Evolutionary conservation across 345 rosid genomes (phyloP).

Genomic region (Pseudoturritis turrita): DNA sequence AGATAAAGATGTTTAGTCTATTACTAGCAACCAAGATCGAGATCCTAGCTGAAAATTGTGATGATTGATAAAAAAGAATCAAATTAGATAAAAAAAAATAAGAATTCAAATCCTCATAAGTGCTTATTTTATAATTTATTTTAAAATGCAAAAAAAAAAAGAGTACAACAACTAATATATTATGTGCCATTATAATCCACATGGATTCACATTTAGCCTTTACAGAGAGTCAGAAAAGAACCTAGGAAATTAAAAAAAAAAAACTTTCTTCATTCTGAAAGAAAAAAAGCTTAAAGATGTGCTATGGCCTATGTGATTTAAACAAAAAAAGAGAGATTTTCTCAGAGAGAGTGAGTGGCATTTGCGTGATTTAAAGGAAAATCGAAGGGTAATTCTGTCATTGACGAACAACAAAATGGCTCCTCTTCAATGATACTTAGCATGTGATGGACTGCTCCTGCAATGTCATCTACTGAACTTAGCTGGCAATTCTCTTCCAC

Average conservation of each 20-base stretch:
- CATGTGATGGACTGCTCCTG: slow-evolving; percentile 81
- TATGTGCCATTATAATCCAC: slow-evolving; percentile 2
- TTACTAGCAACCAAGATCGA: neutral
- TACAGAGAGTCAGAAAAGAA: slow-evolving; percentile 25
- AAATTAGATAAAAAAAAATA: neutral
- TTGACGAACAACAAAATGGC: slow-evolving; percentile 25
- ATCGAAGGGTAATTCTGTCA: slow-evolving; percentile 22
- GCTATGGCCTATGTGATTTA: neutral
- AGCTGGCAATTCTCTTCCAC: slow-evolving; percentile 91
- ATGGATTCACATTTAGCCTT: slow-evolving; percentile 21
- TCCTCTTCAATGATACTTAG: slow-evolving; percentile 64
- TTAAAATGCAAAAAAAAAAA: neutral
- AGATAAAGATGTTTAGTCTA: neutral
- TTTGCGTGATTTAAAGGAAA: slow-evolving; percentile 8
- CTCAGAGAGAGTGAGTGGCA: slow-evolving; percentile 20
- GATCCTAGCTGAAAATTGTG: neutral
- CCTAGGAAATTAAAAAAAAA: neutral
- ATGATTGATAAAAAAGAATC: neutral
- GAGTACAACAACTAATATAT: neutral
- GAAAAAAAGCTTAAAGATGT: neutral
- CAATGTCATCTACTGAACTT: slow-evolving; percentile 80
- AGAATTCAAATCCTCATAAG: neutral
- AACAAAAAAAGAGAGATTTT: neutral
- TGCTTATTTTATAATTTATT: neutral
- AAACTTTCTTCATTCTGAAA: neutral